Evolutionary conservation across 495 filamentous ascomycete genomes (phyloP).

Genomic region (Talaromyces ruber): DNA sequence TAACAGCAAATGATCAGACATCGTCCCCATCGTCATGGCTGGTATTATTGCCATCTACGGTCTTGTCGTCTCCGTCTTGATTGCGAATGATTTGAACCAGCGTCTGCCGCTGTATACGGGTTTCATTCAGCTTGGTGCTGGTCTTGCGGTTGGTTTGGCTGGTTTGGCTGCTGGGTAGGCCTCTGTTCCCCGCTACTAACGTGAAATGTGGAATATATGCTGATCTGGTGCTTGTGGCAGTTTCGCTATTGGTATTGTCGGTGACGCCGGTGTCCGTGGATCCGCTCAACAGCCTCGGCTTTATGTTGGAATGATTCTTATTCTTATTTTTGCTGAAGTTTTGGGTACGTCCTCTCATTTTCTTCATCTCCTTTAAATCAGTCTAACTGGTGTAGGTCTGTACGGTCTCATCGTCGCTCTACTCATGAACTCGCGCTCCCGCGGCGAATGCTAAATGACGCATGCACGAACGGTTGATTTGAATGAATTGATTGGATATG

Average conservation of each 20-base stretch:
- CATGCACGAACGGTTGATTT: background rate
- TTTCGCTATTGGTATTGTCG: conserved; percentile 98
- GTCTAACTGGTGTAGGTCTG: conserved; percentile 51
- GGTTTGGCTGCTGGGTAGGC: conserved; percentile 89
- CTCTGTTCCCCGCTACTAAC: background rate
- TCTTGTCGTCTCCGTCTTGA: conserved; percentile 94
- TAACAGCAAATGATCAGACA: conserved; percentile 50
- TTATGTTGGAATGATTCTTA: conserved; percentile 99
- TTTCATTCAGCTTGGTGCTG: conserved; percentile 96
- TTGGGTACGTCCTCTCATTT: conserved; percentile 58
- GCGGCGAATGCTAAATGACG: background rate
- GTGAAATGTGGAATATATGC: background rate
- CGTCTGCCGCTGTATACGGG: conserved; percentile 78
- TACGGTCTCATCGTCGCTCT: conserved; percentile 98
- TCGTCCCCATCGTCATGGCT: conserved; percentile 99
- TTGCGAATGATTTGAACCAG: conserved; percentile 86
- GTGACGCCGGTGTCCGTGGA: conserved; percentile 97
- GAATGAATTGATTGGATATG: background rate
- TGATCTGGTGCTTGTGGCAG: conserved; percentile 24
- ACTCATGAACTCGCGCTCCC: conserved; percentile 85
- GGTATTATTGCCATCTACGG: conserved; percentile 99
- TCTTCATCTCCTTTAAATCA: background rate
- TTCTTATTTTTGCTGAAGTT: conserved; percentile 99
- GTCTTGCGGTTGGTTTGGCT: conserved; percentile 90
- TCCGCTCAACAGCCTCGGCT: conserved; percentile 95